phyloP scores from a whole-genome alignment of 2,329 filamentous ascomycete genomes.

The Sporothrix protearum region DNA sequence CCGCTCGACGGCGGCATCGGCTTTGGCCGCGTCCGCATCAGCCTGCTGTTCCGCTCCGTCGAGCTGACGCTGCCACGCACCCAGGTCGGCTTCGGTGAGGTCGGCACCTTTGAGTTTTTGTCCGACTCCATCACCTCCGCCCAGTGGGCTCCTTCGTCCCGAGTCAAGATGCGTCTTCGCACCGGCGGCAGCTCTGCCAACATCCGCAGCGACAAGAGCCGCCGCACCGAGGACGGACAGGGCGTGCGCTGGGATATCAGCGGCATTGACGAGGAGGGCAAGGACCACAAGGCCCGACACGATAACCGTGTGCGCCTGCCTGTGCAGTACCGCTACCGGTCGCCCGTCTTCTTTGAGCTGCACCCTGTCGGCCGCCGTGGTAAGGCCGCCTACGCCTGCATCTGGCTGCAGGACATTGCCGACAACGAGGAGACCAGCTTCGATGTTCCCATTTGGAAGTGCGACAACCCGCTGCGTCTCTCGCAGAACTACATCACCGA shows the following conservation, averaged over 20 bases:
- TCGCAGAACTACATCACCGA: slow-evolving; percentile 92
- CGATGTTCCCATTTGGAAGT: slow-evolving; percentile 88
- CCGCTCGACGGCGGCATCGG: slow-evolving; percentile 93
- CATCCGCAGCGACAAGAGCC: slow-evolving; percentile 62
- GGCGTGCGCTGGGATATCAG: slow-evolving; percentile 47
- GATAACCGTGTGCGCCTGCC: slow-evolving; percentile 64
- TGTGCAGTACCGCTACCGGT: slow-evolving; percentile 85
- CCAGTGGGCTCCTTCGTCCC: slow-evolving; percentile 58
- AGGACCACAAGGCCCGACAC: slow-evolving; percentile 20
- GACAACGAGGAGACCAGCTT: slow-evolving; percentile 76
- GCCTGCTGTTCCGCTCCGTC: slow-evolving; percentile 82
- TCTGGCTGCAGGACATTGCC: slow-evolving; percentile 82
- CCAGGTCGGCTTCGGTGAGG: slow-evolving; percentile 82
- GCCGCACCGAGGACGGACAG: slow-evolving; percentile 53
- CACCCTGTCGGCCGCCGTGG: slow-evolving; percentile 65
- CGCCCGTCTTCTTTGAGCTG: slow-evolving; percentile 86
- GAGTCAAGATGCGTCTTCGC: slow-evolving; percentile 72
- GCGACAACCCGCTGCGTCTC: slow-evolving; percentile 68
- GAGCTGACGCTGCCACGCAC: slow-evolving; percentile 80
- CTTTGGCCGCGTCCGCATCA: slow-evolving; percentile 85
- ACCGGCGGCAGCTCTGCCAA: slow-evolving; percentile 80
- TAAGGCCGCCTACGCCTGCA: slow-evolving; percentile 68
- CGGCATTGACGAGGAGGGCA: slow-evolving; percentile 39
- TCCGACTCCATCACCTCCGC: slow-evolving; percentile 65
- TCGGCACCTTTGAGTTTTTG: slow-evolving; percentile 87